These are phyloP conservation scores for Cryptococcus wingfieldii DNA, from an alignment of 1,284 basidiomycete species.

Conservation along the genomic window DNA sequence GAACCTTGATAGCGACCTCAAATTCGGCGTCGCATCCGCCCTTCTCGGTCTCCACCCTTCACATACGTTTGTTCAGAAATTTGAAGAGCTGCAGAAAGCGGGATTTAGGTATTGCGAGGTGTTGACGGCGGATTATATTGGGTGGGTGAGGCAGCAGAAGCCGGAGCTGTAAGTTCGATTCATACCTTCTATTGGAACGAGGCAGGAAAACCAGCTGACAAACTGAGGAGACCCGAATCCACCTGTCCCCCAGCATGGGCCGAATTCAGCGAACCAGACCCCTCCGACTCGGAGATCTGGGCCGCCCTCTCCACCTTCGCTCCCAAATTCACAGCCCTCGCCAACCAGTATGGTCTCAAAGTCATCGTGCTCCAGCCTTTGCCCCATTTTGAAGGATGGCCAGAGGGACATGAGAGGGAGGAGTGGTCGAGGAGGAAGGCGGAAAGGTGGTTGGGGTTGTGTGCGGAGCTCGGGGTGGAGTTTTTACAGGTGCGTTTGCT, in stretches of 20 bases:
- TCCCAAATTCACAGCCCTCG: slow-evolving; percentile 3
- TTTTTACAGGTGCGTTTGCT: slow-evolving; percentile 12
- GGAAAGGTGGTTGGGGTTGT: slow-evolving; percentile 14
- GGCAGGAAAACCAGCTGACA: not conserved
- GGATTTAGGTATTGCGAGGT: not conserved
- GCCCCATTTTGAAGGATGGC: slow-evolving; percentile 16
- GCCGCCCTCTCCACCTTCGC: slow-evolving; percentile 3
- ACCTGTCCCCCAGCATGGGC: slow-evolving; percentile 10
- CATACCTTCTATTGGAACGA: not conserved
- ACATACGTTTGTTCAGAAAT: not conserved
- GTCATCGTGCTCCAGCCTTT: slow-evolving; percentile 15
- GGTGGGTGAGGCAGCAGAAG: not conserved
- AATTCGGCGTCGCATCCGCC: not conserved
- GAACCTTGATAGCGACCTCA: no score
- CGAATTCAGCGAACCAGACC: slow-evolving; percentile 13
- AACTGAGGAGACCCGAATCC: slow-evolving; percentile 1
- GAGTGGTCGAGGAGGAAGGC: slow-evolving; percentile 13
- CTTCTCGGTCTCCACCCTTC: not conserved
- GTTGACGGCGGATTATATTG: no score
- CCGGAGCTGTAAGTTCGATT: not conserved
- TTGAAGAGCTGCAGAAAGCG: not conserved
- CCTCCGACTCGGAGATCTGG: slow-evolving; percentile 14
- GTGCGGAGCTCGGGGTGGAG: slow-evolving; percentile 9
- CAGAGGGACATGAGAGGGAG: slow-evolving; percentile 1
- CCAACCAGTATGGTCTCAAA: slow-evolving; percentile 5